Evolutionary conservation across 129 eudicot genomes (phyloP).

Genomic region (Dittrichia graveolens): DNA sequence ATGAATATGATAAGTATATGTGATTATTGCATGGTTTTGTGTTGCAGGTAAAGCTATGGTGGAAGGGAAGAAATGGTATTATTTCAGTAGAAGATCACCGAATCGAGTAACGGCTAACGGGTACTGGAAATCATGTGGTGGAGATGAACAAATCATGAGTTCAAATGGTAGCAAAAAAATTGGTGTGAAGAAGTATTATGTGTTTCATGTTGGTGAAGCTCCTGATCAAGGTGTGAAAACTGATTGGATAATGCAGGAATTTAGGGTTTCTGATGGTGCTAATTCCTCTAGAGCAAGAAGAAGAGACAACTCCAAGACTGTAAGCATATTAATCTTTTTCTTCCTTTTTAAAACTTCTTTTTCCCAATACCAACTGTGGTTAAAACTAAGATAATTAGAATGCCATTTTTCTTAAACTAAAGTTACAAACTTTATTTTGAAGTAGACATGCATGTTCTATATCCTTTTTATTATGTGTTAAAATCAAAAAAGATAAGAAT

Average conservation of each 20-base stretch:
- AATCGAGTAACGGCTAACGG: constrained; percentile 65
- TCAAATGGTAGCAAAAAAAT: constrained; percentile 51
- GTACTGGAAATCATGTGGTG: constrained; percentile 68
- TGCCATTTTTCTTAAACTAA: too few species aligned
- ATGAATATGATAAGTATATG: too few species aligned
- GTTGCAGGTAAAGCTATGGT: constrained; percentile 76
- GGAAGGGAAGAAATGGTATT: constrained; percentile 87
- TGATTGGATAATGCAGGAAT: constrained; percentile 88
- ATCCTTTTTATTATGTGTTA: too few species aligned
- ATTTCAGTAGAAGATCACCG: constrained; percentile 64
- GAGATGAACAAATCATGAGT: constrained; percentile 64
- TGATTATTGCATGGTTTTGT: constrained; percentile 22
- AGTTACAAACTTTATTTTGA: too few species aligned
- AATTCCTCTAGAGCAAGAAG: constrained; percentile 52
- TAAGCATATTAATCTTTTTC: constrained; percentile 27
- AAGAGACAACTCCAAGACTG: constrained; percentile 55
- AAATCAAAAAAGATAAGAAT: too few species aligned
- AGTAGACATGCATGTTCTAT: too few species aligned
- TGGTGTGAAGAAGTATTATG: constrained; percentile 66
- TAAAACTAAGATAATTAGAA: too few species aligned
- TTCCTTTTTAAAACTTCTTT: too few species aligned
- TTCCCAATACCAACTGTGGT: too few species aligned
- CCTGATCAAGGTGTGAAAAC: constrained; percentile 61
- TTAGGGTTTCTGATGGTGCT: constrained; percentile 58
- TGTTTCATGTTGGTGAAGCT: constrained; percentile 65